A percentile compares a stretch with the other conserved stretches of the same genome.
phyloP scores from a whole-genome alignment of 352 stramenopile genomes.

The Phytophthora pisi region DNA sequence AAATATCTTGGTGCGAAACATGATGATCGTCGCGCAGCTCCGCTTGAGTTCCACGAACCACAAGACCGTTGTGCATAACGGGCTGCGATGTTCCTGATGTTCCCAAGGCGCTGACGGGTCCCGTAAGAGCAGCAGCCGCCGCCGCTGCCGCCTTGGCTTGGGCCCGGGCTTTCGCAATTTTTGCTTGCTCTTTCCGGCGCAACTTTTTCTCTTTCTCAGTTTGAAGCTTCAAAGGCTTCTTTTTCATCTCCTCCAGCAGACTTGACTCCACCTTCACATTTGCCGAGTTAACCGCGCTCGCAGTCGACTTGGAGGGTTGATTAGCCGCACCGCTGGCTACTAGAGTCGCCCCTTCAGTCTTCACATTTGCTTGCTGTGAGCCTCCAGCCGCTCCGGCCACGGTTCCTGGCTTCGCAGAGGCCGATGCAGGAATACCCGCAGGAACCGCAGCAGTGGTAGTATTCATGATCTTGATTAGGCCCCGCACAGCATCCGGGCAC shows the following conservation, averaged over 20 bases:
- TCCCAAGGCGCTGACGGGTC: conserved; percentile 15
- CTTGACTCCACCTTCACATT: conserved; percentile 23
- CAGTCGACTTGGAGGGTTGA: background rate
- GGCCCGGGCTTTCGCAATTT: conserved; percentile 75
- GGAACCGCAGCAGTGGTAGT: conserved; percentile 46
- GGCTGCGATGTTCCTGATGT: conserved; percentile 14
- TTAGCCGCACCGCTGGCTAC: conserved; percentile 7
- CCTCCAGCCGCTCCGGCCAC: background rate
- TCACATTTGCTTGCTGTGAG: conserved; percentile 17
- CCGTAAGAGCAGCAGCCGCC: conserved; percentile 26
- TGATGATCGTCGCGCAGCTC: conserved; percentile 63
- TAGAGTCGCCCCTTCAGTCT: conserved; percentile 20
- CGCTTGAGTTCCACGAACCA: conserved; percentile 72
- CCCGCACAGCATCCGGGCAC: conserved; percentile 75
- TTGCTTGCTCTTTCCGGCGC: conserved; percentile 81
- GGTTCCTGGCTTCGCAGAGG: conserved; percentile 39
- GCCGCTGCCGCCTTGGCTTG: conserved; percentile 72
- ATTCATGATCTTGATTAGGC: conserved; percentile 91
- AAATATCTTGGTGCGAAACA: conserved; percentile 85
- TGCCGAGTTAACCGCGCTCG: background rate
- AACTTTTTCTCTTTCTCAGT: conserved; percentile 90
- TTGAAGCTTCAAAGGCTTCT: conserved; percentile 78
- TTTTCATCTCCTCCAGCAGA: conserved; percentile 56
- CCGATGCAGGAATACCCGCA: conserved; percentile 1
- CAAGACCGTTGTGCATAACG: conserved; percentile 64